phyloP scores from a whole-genome alignment of 2,329 filamentous ascomycete species.

The Pseudogymnoascus sp. region DNA sequence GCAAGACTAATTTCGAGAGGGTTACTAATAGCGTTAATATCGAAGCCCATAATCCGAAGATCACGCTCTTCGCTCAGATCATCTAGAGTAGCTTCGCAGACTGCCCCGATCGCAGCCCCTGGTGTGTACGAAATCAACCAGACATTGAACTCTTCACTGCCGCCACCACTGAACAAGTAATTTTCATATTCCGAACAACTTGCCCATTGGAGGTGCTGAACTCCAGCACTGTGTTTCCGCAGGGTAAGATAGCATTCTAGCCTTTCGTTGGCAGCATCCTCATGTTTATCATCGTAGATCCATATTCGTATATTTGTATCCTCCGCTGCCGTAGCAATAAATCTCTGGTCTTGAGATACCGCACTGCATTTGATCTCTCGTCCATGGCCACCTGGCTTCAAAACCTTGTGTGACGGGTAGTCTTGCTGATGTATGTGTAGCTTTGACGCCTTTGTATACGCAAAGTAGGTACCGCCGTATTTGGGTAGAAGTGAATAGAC shows the following conservation, averaged over 20 bases:
- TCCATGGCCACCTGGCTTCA: slow-evolving; percentile 70
- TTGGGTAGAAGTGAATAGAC: slow-evolving; percentile 35
- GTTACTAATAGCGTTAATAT: slow-evolving; percentile 35
- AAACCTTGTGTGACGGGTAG: slow-evolving; percentile 34
- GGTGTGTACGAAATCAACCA: slow-evolving; percentile 56
- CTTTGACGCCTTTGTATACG: slow-evolving; percentile 63
- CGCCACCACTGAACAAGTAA: slow-evolving; percentile 77
- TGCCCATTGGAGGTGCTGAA: slow-evolving; percentile 65
- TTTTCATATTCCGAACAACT: slow-evolving; percentile 35
- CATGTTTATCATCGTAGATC: slow-evolving; percentile 35
- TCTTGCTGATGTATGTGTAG: slow-evolving; percentile 37
- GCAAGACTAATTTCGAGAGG: neutral
- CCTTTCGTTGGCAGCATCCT: slow-evolving; percentile 13
- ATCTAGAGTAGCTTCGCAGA: slow-evolving; percentile 47
- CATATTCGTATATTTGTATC: slow-evolving; percentile 72
- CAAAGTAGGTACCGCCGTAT: slow-evolving; percentile 43
- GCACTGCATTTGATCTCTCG: slow-evolving; percentile 68
- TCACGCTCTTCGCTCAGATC: slow-evolving; percentile 49
- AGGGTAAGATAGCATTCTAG: slow-evolving; percentile 51
- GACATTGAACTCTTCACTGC: slow-evolving; percentile 79
- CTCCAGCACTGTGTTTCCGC: slow-evolving; percentile 70
- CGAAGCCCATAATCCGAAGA: slow-evolving; percentile 73
- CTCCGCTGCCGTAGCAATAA: slow-evolving; percentile 61
- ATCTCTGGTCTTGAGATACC: slow-evolving; percentile 31
- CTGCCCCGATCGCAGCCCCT: slow-evolving; percentile 43